phyloP scores from a whole-genome alignment of 2,329 filamentous ascomycete species.

The Aschersonia sp. region DNA sequence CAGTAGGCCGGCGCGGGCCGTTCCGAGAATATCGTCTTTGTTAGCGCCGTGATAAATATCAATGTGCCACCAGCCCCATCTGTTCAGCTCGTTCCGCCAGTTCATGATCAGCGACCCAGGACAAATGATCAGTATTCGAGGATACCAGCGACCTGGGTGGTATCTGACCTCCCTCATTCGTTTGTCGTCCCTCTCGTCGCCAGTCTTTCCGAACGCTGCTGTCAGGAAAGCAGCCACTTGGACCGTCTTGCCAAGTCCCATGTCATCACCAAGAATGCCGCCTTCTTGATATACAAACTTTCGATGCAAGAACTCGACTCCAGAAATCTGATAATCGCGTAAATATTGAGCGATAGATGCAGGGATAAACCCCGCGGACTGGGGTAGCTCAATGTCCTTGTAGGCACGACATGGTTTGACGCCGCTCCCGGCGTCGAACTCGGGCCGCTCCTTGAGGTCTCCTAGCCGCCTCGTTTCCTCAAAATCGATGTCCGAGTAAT shows the following conservation, averaged over 20 bases:
- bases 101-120: constrained; percentile 81
- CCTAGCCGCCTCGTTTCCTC: constrained; percentile 23
- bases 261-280: constrained; percentile 86
- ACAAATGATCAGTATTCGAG: constrained; percentile 67
- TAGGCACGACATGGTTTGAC: constrained; percentile 56
- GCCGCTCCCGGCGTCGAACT: constrained; percentile 39
- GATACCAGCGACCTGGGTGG: constrained; percentile 54
- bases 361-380: constrained; percentile 70
- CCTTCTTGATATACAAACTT: constrained; percentile 85
- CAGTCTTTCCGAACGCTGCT: constrained; percentile 86
- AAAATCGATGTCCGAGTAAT: constrained; percentile 62
- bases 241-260: constrained; percentile 94
- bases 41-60: constrained; percentile 61
- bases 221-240: constrained; percentile 89
- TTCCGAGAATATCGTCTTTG: constrained; percentile 55
- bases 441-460: constrained; percentile 50
- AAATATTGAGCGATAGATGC: constrained; percentile 84
- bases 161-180: constrained; percentile 76
- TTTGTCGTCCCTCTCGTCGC: constrained; percentile 71
- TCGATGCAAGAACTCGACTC: constrained; percentile 72
- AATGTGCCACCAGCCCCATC: constrained; percentile 94
- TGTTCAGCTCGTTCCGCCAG: constrained; percentile 72
- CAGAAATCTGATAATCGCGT: constrained; percentile 79
- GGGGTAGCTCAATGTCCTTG: constrained; percentile 58
- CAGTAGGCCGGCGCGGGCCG: constrained; percentile 59